Base-by-base conservation (phyloP, 1,284 basidiomycete genomes). In the Rhodotorula mucilaginosa region DNA sequence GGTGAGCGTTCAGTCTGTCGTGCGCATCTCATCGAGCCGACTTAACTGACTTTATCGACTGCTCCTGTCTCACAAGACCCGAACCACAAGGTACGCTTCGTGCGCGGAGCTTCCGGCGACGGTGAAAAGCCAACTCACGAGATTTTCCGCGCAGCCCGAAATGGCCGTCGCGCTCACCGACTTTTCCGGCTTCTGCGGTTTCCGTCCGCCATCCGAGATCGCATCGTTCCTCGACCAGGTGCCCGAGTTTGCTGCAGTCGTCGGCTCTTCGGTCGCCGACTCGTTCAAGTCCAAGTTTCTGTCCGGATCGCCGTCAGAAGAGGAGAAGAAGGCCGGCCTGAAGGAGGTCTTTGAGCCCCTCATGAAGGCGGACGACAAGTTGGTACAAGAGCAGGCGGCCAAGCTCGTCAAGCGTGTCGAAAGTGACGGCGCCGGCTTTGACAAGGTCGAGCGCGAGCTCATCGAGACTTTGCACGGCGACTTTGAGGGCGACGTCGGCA, bases 101-200 rank as follows among this genome's bases (percentile, higher is more conserved):
- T 2, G 29, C 19, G 16, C 6, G 13, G 4, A 12, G 15, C 31
- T 16, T 8, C 8, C 6, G 18, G n/a, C 18, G 26, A 21, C 26
- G 1, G 0, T 0, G 0, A 16, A n/a, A 26, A 60, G 26, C 63
- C 58, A 58, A 26, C 31, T 5, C 23, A 21, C 44, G 18, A 12
- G 1, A n/a, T n/a, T n/a, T 13, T 77, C 4, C 18, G 8, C 18
- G 44, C 74, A 86, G 82, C 97, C 97, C 5, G 97, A 99, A 81
- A 97, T 99, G 93, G 94, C 95, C 18, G 87, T 99, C 64, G 97
- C 97, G 1, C 82, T 99, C 67, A 95, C 94, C 0, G 87, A 89
- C 12, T 99, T 99, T 84, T 85, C 85, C 52, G 97, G 92, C 0
- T 86, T 99, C 79, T 97, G 93, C 79, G 94, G 94, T 47, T 97